phyloP scores from a whole-genome alignment of 345 rosid species.

The Erysimum cheiranthoides region DNA sequence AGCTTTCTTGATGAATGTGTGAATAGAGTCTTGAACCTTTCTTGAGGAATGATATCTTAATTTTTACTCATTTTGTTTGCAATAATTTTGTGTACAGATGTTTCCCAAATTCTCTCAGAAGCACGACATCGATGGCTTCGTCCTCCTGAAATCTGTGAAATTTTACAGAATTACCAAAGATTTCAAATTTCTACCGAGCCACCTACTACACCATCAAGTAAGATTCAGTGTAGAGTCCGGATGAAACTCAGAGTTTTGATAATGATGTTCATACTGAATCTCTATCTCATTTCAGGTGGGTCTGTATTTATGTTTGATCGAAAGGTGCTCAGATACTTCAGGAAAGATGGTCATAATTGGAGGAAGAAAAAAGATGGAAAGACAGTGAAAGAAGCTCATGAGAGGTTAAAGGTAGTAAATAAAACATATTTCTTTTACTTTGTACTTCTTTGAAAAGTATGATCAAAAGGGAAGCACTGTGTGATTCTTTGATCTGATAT shows the following conservation, averaged over 20 bases:
- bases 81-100: slow-evolving; percentile 54
- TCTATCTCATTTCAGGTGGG: slow-evolving; percentile 67
- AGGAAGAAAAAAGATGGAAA: slow-evolving; percentile 95
- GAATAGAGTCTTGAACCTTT: neutral
- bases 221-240: slow-evolving; percentile 17
- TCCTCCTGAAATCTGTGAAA: slow-evolving; percentile 94
- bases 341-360: slow-evolving; percentile 97
- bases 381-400: slow-evolving; percentile 94
- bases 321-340: slow-evolving; percentile 86
- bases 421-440: neutral
- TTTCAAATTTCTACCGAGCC: slow-evolving; percentile 83
- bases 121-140: slow-evolving; percentile 94
- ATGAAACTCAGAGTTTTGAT: slow-evolving; percentile 1
- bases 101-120: slow-evolving; percentile 76
- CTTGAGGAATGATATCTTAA: neutral
- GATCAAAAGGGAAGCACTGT: neutral
- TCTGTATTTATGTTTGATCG: slow-evolving; percentile 88
- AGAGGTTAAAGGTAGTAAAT: slow-evolving; percentile 80
- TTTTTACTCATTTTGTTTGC: slow-evolving; percentile 13
- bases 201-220: slow-evolving; percentile 75
- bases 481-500: neutral
- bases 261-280: neutral
- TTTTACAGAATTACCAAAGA: slow-evolving; percentile 63
- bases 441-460: neutral
- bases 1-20: slow-evolving; percentile 4